Evolutionary conservation across 2,329 filamentous ascomycete genomes (phyloP).

Genomic region (Camillea tinctor): DNA sequence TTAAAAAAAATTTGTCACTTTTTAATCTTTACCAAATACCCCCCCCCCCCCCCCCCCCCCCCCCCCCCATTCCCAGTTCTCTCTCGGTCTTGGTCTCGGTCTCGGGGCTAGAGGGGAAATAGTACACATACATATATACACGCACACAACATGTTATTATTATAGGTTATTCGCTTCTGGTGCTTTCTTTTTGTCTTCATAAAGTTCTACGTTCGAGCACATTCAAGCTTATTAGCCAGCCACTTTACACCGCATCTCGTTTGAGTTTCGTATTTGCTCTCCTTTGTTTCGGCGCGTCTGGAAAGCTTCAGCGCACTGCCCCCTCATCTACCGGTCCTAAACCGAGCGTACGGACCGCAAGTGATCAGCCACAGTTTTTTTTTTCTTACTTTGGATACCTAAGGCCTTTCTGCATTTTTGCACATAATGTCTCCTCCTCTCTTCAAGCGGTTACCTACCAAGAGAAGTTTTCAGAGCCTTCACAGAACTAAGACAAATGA

Average conservation of each 20-base stretch:
- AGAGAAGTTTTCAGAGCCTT: slow-evolving; percentile 4
- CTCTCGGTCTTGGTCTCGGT: no score
- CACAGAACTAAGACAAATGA: slow-evolving; percentile 5
- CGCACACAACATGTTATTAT: no score
- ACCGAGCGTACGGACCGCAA: not conserved
- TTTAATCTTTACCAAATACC: not conserved
- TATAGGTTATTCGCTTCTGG: not conserved
- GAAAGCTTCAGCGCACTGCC: not conserved
- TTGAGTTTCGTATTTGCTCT: not conserved
- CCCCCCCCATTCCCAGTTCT: not conserved
- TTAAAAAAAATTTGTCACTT: not conserved
- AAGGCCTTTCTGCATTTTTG: not conserved
- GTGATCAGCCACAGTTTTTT: not conserved
- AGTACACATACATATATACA: no score
- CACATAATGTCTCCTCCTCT: not conserved
- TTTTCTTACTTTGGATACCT: not conserved
- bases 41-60: no score
- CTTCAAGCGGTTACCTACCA: not conserved
- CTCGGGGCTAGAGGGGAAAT: no score
- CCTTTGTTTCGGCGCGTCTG: not conserved
- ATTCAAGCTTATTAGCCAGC: not conserved
- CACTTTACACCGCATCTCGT: not conserved
- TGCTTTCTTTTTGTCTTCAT: not conserved
- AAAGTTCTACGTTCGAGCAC: not conserved
- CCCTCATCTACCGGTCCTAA: not conserved